Evolutionary conservation across 306 rosid species (phyloP).

Genomic region (Abrus precatorius): DNA sequence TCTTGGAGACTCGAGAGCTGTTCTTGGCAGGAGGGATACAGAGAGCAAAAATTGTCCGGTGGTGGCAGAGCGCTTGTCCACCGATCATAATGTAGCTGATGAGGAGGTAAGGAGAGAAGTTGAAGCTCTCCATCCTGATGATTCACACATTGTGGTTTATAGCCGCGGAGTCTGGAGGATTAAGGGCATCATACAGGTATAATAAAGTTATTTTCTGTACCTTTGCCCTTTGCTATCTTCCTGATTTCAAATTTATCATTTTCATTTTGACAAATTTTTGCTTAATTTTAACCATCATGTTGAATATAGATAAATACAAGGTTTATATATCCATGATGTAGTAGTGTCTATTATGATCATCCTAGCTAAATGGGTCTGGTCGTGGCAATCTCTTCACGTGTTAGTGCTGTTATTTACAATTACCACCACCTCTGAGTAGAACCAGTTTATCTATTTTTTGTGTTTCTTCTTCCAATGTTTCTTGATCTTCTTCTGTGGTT

Average conservation of each 20-base stretch:
- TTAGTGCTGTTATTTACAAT: constrained; percentile 9
- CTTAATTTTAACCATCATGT: constrained; percentile 4
- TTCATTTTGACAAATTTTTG: not conserved
- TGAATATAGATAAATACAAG: not conserved
- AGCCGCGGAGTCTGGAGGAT: constrained; percentile 94
- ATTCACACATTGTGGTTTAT: constrained; percentile 77
- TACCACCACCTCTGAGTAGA: not conserved
- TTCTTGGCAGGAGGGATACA: constrained; percentile 71
- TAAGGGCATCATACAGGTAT: constrained; percentile 98
- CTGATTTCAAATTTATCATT: not conserved
- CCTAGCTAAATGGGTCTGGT: not conserved
- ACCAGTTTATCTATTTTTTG: not conserved
- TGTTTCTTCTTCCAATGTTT: constrained; percentile 30
- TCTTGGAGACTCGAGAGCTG: constrained; percentile 95
- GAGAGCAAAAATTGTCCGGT: constrained; percentile 49
- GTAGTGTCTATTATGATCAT: not conserved
- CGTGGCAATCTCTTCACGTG: constrained; percentile 24
- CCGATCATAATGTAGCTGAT: constrained; percentile 91
- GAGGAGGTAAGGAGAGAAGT: constrained; percentile 95
- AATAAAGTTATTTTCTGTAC: not conserved
- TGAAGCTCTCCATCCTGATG: constrained; percentile 94
- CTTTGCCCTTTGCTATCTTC: not conserved
- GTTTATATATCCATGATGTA: constrained; percentile 1
- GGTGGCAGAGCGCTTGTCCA: constrained; percentile 84
- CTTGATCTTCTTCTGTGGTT: not conserved